Base-by-base conservation (phyloP, 2,329 filamentous ascomycete species). In the Fusarium tjaetaba region DNA sequence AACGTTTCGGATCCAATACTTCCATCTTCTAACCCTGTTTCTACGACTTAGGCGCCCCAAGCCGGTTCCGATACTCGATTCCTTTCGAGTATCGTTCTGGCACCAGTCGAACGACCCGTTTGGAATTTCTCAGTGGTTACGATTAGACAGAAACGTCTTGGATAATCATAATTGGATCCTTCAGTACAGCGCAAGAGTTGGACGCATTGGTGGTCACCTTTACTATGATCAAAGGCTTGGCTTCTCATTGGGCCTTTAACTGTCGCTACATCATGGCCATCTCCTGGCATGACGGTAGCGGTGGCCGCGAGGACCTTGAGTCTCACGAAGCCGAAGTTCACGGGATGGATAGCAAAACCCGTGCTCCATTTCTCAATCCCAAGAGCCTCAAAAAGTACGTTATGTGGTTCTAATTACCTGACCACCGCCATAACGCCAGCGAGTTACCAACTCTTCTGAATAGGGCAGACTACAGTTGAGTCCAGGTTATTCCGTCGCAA, bases 1-100 rank as follows among this genome's bases (percentile, higher is more conserved):
- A 61, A 10, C 56, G 20, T 42, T 14, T 8, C 48, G 57, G 10
- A 34, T 65, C 16, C 57, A 57, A 3, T 49, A 43, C 30, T 55
- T 61, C n/a, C 48, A 42, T 8, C 32, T 72, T 16, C 22, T n/a
- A 8, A 66, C 46, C 14, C 18, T 70, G 64, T 49, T 75, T 74
- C 68, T 75, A 75, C 55, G 64, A 70, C 28, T 45, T 65, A 16
- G 49, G 68, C 28, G 65, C 68, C n/a, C 64, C 48, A 24, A 68
- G 68, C 36, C 45, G 60, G 14, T 75, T 72, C 22, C 13, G 9
- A 32, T 34, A 26, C 18, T 16, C 16, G 26, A 13, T 3, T 16
- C 36, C 15, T 15, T 57, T 22, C 53, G 34, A 28, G 3, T 18
- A 18, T 14, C 11, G 3, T 26, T 26, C 49, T 18, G 14, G n/a